Evolutionary conservation across 805 yeast species (phyloP), one percentile per base, ranked within the genome.

Genomic region (Candida succiphila): DNA sequence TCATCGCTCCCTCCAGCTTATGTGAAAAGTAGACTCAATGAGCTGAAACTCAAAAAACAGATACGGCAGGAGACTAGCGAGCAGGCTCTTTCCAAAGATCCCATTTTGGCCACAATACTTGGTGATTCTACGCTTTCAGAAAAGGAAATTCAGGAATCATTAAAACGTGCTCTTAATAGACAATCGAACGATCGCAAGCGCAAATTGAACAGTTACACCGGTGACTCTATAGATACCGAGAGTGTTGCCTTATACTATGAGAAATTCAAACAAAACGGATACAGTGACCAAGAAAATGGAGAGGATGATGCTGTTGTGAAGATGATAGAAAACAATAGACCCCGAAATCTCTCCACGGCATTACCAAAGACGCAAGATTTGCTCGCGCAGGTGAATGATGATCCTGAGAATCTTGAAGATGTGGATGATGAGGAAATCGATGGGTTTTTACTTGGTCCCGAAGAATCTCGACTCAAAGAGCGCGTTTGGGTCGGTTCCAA

Each of bases 401-500:
- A 73, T 31, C 75, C 73, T 1, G 79, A 70, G 2, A 63, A 75
- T 32, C 63, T 80, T 29, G 75, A 77, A 7, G 95, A 86, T 46
- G 80, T 80, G 5, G 94, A 84, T 43, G 96, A 87, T 49, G 89
- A 77, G 12, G 95, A 86, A 43, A 63, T 85, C 10, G 75, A 73
- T 4, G 58, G 61, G 0, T 65, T 77, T 23, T 49, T 84, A 28
- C 62, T 92, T 31, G 67, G 72, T 2, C 76, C 69, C 34, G 86
- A 78, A 32, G 96, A 88, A 40, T 67, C 78, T 9, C 67, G 61
- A 36, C 52, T 79, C 41, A 92, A 89, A 54, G 88, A 86, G 44
- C 67, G 81, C 38, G 73, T 88, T 3, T 92, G 98, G 97, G 76
- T 82, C 34, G 88, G 92, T 2, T 65, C 85, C 26, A 88, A 94